phyloP scores from a whole-genome alignment of 352 stramenopile genomes.

The Achlya hypogyna region DNA sequence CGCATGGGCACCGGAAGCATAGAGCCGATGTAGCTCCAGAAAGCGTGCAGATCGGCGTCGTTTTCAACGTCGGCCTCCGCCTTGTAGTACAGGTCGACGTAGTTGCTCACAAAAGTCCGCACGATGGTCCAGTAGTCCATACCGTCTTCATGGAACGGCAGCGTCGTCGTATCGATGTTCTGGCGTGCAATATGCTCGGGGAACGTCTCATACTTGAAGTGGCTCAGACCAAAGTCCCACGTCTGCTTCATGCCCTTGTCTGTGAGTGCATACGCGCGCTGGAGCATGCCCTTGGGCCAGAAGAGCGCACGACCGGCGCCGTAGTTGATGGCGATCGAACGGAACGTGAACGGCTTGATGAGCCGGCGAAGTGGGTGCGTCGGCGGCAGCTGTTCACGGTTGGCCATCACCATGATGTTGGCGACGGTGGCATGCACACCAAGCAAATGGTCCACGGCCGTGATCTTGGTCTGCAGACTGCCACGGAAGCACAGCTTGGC shows the following conservation, averaged over 20 bases:
- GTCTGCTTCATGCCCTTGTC: slow-evolving; percentile 11
- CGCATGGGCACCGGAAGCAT: background rate
- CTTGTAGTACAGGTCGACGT: slow-evolving; percentile 16
- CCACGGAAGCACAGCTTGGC: slow-evolving; percentile 14
- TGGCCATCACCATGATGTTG: slow-evolving; percentile 12
- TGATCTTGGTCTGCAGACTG: slow-evolving; percentile 12
- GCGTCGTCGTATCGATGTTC: slow-evolving; percentile 14
- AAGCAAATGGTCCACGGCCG: slow-evolving; percentile 15
- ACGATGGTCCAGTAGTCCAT: slow-evolving; percentile 19
- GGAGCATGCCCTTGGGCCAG: slow-evolving; percentile 19
- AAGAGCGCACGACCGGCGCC: slow-evolving; percentile 8
- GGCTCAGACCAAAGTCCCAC: slow-evolving; percentile 9
- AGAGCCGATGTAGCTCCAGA: slow-evolving; percentile 2
- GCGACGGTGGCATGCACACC: slow-evolving; percentile 10
- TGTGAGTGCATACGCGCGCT: slow-evolving; percentile 12
- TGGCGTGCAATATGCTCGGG: background rate
- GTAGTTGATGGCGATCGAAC: slow-evolving; percentile 15
- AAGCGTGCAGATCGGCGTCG: background rate
- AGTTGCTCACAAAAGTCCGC: slow-evolving; percentile 13
- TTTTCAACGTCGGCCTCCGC: background rate
- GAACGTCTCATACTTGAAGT: slow-evolving; percentile 17
- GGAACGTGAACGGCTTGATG: slow-evolving; percentile 19
- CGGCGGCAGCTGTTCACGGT: slow-evolving; percentile 4
- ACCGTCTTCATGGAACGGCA: slow-evolving; percentile 19
- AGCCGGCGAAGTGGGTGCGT: slow-evolving; percentile 5